Evolutionary conservation across 176 grass and related monocot genomes (phyloP).

Genomic region (Phoenix roebelenii): DNA sequence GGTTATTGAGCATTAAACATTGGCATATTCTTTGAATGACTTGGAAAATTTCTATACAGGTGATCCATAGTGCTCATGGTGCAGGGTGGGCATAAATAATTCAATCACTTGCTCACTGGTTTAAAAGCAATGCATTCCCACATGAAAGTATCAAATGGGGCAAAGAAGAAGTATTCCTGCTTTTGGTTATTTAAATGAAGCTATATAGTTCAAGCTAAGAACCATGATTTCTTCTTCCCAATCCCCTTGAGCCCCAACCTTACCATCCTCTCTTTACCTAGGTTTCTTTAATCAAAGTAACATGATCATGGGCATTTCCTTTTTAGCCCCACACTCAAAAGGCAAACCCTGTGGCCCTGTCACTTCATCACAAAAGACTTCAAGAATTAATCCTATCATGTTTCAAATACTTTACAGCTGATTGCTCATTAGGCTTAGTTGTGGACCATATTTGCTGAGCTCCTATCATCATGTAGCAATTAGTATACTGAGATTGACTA

Average conservation of each 20-base stretch:
- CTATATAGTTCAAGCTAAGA: conserved; percentile 32
- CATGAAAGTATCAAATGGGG: conserved; percentile 36
- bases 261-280: too few species aligned
- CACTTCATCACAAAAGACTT: neutral
- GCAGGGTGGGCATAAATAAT: conserved; percentile 6
- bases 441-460: too few species aligned
- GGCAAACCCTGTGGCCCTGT: conserved; percentile 5
- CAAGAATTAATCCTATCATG: too few species aligned
- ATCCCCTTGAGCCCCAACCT: neutral
- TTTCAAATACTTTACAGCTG: too few species aligned
- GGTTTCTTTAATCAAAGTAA: neutral
- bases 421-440: too few species aligned
- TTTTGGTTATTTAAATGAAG: conserved; percentile 30
- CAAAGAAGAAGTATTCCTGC: conserved; percentile 28
- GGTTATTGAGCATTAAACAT: conserved; percentile 35
- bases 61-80: conserved; percentile 12
- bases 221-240: conserved; percentile 16
- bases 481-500: too few species aligned
- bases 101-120: conserved; percentile 53
- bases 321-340: conserved; percentile 25
- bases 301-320: conserved; percentile 24
- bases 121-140: conserved; percentile 42
- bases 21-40: conserved; percentile 32
- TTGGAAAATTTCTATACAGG: conserved; percentile 12
- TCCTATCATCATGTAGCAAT: too few species aligned